Percentiles rank a stretch among this genome's conserved stretches.
Evolutionary conservation across 495 filamentous ascomycete species (phyloP).

Genomic region (Ramalina intermedia): DNA sequence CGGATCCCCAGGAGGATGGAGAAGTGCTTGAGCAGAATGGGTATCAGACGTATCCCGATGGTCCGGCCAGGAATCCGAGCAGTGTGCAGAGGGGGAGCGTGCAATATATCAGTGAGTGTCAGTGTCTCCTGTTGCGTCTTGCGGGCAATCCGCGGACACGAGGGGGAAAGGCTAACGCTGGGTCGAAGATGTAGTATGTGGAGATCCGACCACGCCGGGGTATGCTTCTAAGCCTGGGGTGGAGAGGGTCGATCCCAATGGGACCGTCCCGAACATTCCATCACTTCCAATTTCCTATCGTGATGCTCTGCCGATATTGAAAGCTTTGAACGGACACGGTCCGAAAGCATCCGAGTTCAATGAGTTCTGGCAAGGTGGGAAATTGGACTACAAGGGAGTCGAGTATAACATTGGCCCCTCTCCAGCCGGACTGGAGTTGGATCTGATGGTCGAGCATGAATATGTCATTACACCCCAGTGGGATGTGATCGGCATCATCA

Average conservation of each 20-base stretch:
- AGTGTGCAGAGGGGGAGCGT: constrained; percentile 87
- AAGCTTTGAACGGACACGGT: constrained; percentile 78
- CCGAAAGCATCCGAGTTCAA: constrained; percentile 66
- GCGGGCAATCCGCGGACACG: constrained; percentile 1
- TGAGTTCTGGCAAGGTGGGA: constrained; percentile 54
- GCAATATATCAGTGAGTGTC: constrained; percentile 55
- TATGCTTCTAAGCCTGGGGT: constrained; percentile 86
- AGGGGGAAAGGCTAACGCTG: constrained; percentile 1
- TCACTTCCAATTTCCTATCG: constrained; percentile 83
- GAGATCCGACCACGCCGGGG: constrained; percentile 76
- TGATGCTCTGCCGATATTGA: constrained; percentile 74
- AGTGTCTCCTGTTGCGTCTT: not conserved
- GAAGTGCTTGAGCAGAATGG: constrained; percentile 69
- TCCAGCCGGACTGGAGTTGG: constrained; percentile 57
- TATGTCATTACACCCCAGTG: constrained; percentile 82
- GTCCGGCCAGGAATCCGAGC: constrained; percentile 74
- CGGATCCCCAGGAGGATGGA: constrained; percentile 82
- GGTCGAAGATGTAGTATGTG: constrained; percentile 39
- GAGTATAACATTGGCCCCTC: constrained; percentile 87
- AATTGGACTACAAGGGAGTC: constrained; percentile 68
- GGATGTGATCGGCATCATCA: constrained; percentile 92
- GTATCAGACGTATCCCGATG: constrained; percentile 64
- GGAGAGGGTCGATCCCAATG: constrained; percentile 55
- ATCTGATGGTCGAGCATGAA: constrained; percentile 76
- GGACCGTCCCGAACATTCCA: constrained; percentile 66